Evolutionary conservation across 2,329 filamentous ascomycete genomes (phyloP).

Genomic region (Pseudocercospora fuligena): DNA sequence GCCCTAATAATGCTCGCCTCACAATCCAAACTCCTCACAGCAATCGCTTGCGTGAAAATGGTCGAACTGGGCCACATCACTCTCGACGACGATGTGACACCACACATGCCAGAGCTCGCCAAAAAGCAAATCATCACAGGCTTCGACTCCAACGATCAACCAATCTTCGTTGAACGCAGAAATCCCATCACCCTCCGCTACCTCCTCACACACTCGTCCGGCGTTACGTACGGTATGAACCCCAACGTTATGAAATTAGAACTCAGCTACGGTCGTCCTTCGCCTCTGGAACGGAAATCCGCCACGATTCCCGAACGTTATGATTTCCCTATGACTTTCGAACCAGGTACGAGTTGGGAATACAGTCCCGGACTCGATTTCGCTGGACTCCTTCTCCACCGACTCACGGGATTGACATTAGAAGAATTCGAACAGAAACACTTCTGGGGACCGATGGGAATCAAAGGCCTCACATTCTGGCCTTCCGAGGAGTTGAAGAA

Average conservation of each 20-base stretch:
- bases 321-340: conserved; percentile 53
- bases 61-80: conserved; percentile 58
- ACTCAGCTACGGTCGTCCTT: conserved; percentile 21
- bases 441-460: conserved; percentile 53
- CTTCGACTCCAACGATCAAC: conserved; percentile 49
- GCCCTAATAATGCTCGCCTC: conserved; percentile 42
- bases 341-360: conserved; percentile 58
- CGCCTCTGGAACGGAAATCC: conserved; percentile 14
- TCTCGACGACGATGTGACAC: conserved; percentile 53
- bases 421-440: conserved; percentile 51
- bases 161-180: conserved; percentile 40
- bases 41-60: conserved; percentile 59
- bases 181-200: conserved; percentile 55
- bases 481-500: conserved; percentile 28
- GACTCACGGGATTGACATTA: conserved; percentile 50
- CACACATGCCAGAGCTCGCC: conserved; percentile 55
- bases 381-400: conserved; percentile 58
- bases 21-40: conserved; percentile 54
- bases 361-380: conserved; percentile 58
- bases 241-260: conserved; percentile 41
- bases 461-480: conserved; percentile 42
- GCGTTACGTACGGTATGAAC: conserved; percentile 51
- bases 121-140: conserved; percentile 55
- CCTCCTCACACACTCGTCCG: conserved; percentile 59
- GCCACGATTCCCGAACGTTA: conserved; percentile 50